These are phyloP conservation scores for Sideroxylon spinosum DNA, from an alignment of 179 eudicot genomes.

Conservation along the genomic window DNA sequence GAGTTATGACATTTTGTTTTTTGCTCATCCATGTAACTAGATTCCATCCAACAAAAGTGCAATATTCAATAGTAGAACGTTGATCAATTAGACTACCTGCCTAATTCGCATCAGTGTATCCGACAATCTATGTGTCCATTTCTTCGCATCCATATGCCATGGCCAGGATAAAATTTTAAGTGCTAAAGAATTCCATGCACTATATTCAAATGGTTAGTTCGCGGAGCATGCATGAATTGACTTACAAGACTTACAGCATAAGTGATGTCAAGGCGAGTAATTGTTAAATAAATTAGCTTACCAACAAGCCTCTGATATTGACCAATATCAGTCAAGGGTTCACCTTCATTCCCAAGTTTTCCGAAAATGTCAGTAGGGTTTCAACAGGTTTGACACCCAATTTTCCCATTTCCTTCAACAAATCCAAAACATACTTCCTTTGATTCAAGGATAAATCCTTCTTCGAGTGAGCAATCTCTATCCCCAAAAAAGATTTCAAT, in stretches of 20 bases:
- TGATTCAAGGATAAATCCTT: background rate
- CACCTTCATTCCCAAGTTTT: background rate
- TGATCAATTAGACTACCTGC: background rate
- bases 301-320: too few species aligned
- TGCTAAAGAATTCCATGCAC: background rate
- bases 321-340: background rate
- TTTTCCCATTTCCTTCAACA: background rate
- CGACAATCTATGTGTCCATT: background rate
- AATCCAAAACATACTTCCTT: background rate
- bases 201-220: background rate
- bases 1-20: too few species aligned
- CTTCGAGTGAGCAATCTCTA: background rate
- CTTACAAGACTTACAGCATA: too few species aligned
- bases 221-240: background rate
- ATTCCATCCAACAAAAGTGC: too few species aligned
- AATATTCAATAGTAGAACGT: too few species aligned
- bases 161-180: background rate
- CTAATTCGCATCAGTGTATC: background rate
- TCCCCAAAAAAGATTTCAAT: background rate
- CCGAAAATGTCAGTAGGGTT: background rate
- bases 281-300: background rate
- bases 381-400: background rate
- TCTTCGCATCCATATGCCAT: background rate
- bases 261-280: background rate
- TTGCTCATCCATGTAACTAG: too few species aligned